Percentiles rank a stretch among this genome's conserved stretches.
phyloP scores from a whole-genome alignment of 768 basidiomycete species.

The Termitomyces sp. region DNA sequence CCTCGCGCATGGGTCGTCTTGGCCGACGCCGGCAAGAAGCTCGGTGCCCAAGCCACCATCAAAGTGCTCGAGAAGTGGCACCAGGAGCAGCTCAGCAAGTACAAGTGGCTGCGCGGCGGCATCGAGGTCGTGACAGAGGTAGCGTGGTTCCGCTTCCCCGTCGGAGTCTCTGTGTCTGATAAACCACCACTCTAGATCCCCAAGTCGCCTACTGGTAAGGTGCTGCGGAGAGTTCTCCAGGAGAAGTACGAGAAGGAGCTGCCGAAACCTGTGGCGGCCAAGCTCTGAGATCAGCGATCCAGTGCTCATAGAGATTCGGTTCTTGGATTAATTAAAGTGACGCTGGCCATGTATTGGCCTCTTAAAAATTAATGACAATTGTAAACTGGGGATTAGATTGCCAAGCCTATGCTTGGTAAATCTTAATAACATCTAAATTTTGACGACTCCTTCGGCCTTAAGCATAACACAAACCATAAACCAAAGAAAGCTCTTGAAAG shows the following conservation, averaged over 20 bases:
- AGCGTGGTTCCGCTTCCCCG: constrained; percentile 12
- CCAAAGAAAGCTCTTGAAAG: too few species aligned
- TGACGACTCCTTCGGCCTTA: neutral
- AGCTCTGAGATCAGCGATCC: constrained; percentile 20
- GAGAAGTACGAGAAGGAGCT: constrained; percentile 46
- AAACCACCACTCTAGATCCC: constrained; percentile 48
- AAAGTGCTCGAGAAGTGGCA: constrained; percentile 57
- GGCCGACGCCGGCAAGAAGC: constrained; percentile 45
- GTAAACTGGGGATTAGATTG: neutral
- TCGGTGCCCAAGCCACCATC: constrained; percentile 36
- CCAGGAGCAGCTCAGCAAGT: constrained; percentile 58
- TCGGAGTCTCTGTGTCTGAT: neutral
- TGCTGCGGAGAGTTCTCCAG: constrained; percentile 54
- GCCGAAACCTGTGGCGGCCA: constrained; percentile 23
- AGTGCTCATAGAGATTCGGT: neutral
- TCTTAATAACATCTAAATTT: neutral
- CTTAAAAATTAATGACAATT: neutral
- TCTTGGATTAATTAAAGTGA: neutral
- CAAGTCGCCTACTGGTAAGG: constrained; percentile 72
- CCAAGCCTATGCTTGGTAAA: neutral
- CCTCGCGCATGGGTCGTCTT: constrained; percentile 80
- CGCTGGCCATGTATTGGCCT: neutral
- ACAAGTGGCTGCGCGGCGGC: constrained; percentile 75
- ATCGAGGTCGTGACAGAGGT: constrained; percentile 63
- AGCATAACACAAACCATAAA: too few species aligned